Conservation (phyloP, 306 rosid genomes). For the Hippophae rhamnoides region DNA sequence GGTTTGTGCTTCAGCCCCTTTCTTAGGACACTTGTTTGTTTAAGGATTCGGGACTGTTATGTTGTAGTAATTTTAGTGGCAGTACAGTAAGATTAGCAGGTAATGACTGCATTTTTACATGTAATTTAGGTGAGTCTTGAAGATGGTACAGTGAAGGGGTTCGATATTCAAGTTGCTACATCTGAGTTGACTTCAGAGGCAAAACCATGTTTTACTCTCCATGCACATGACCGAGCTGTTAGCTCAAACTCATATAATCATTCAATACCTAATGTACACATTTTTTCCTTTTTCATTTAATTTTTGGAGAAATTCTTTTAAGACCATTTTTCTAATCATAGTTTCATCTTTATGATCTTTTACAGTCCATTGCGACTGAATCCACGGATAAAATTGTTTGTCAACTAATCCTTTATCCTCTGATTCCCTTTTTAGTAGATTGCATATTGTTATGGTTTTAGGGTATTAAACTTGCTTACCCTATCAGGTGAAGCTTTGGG, state of each 20-base stretch:
- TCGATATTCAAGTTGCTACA: conserved; percentile 64
- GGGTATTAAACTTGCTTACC: conserved; percentile 3
- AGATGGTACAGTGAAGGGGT: conserved; percentile 73
- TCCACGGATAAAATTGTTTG: conserved; percentile 75
- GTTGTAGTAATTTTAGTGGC: background rate
- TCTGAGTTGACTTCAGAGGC: conserved; percentile 39
- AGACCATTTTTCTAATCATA: conserved; percentile 14
- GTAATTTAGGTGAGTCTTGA: conserved; percentile 77
- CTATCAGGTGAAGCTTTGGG: conserved; percentile 86
- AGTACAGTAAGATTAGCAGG: too few relatives aligned
- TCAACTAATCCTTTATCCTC: background rate
- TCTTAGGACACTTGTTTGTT: background rate
- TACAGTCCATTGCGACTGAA: conserved; percentile 88
- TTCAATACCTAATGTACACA: conserved; percentile 58
- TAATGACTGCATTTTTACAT: background rate
- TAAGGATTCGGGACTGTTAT: too few relatives aligned
- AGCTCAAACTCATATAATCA: conserved; percentile 63
- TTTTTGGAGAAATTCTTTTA: conserved; percentile 6
- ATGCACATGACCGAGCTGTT: conserved; percentile 83
- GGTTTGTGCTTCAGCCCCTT: conserved; percentile 40
- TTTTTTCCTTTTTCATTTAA: background rate
- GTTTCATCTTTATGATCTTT: conserved; percentile 12
- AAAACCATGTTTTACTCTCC: conserved; percentile 66
- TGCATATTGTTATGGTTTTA: conserved; percentile 9
- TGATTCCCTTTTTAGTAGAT: background rate